Evolutionary conservation across 1,139 yeast species (phyloP).

Genomic region (Lodderomyces theae): DNA sequence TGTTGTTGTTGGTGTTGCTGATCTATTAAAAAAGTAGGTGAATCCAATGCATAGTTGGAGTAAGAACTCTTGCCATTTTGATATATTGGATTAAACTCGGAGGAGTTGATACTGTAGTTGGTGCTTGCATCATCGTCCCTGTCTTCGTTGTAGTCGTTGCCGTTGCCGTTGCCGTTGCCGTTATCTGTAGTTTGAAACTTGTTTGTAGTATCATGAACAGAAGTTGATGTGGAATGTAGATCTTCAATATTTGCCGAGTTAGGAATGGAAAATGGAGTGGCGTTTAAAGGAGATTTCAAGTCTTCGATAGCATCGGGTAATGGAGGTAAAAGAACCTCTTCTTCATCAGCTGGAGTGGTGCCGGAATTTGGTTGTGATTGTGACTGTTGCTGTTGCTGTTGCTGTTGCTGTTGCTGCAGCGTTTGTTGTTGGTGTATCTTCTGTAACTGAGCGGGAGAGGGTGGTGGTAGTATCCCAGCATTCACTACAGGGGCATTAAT

Average conservation of each 20-base stretch:
- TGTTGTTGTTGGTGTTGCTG: constrained; percentile 9
- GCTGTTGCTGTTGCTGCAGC: constrained; percentile 1
- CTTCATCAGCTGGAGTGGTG: constrained; percentile 1
- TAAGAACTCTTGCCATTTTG: constrained; percentile 18
- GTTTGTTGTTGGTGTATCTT: neutral
- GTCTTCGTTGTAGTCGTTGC: neutral
- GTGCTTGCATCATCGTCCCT: constrained; percentile 4
- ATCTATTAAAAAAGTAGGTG: constrained; percentile 26
- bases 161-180: neutral
- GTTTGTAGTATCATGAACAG: constrained; percentile 3
- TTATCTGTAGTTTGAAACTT: neutral
- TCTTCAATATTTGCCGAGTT: constrained; percentile 6
- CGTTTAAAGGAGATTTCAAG: constrained; percentile 7
- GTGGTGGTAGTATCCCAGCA: neutral
- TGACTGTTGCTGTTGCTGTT: constrained; percentile 1
- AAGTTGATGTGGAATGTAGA: constrained; percentile 4
- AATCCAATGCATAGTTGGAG: constrained; percentile 30
- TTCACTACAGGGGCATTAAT: neutral
- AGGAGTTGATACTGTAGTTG: constrained; percentile 7
- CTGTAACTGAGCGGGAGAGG: neutral
- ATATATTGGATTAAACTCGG: constrained; percentile 15
- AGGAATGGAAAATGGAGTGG: neutral
- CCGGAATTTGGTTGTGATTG: constrained; percentile 2
- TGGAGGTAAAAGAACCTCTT: constrained; percentile 39
- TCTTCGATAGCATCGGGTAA: constrained; percentile 27